Base-by-base conservation (phyloP, 2,329 filamentous ascomycete genomes). In the Alternaria sp. region DNA sequence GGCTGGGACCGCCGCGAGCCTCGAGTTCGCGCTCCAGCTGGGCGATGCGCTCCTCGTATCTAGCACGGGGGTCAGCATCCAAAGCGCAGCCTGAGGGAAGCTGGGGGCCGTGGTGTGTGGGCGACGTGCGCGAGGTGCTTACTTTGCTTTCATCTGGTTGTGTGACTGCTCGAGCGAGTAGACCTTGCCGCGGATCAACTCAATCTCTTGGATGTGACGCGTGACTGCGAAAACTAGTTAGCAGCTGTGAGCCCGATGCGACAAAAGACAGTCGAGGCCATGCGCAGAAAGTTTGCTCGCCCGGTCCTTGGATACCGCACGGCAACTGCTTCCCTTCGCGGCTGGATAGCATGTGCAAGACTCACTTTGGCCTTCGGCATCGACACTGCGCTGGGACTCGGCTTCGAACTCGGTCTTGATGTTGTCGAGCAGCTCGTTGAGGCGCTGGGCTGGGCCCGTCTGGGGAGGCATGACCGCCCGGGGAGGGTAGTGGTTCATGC, bases 361-460 rank as follows among this genome's bases (percentile, higher is more conserved):
- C 93, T 86, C 89, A 97, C 95, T 91, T 80, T 97, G 93, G 80
- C 95, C 92, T 79, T 99, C 95, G 79, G 93, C 96, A 73, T 93
- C 92, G 79, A 93, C 93, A 69, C 89, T 91, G 72, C 92, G 89
- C 69, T 92, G 89, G 72, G 90, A 87, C 80, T 96, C 92, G 65
- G 86, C 90, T 70, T 98, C 95, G 73, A 97, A 98, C 82, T 99
- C 96, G 76, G 89, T 87, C 77, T 95, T 90, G 74, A 99, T 89
- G 79, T 93, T 91, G 61, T 98, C 95, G 77, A 99, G 87, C 68
- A 98, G 89, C 85, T 99, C 95, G 71, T 91, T 93, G 74, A 98
- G 86, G 71, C 96, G 93, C 82, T 85, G 87, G 64, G 91, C 90
- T 70, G 89, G 90, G 69, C 85, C 87, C 69, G 69, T 74, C 57